Evolutionary conservation across 1,284 basidiomycete genomes (phyloP).

Genomic region (Phylloporus gajari): DNA sequence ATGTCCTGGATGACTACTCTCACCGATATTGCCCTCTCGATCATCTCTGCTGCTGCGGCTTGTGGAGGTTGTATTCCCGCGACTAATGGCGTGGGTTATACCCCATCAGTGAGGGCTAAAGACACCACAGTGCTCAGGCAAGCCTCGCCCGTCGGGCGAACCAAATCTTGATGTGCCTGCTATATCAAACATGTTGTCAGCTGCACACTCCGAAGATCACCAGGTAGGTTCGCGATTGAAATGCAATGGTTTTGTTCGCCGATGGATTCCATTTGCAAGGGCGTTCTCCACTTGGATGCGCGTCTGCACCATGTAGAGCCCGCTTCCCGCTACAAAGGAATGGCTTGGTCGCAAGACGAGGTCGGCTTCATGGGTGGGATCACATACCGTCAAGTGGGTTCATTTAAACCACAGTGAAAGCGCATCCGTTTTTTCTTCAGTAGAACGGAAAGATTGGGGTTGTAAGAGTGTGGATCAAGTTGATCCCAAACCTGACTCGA

Average conservation of each 20-base stretch:
- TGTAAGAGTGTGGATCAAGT: too few relatives aligned
- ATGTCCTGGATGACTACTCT: conserved; percentile 3
- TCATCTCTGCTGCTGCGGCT: conserved; percentile 10
- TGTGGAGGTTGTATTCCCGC: conserved; percentile 19
- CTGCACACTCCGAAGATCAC: not conserved
- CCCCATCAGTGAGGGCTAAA: not conserved
- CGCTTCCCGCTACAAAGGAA: too few relatives aligned
- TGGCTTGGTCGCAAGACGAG: too few relatives aligned
- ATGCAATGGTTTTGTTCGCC: not conserved
- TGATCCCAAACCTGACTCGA: too few relatives aligned
- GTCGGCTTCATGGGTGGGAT: too few relatives aligned
- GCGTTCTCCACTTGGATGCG: too few relatives aligned
- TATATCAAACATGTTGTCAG: not conserved
- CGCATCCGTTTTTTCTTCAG: too few relatives aligned
- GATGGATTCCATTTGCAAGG: not conserved
- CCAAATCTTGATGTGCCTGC: not conserved
- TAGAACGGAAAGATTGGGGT: too few relatives aligned
- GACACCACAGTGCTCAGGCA: not conserved
- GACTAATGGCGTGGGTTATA: conserved; percentile 2
- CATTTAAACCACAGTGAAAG: too few relatives aligned
- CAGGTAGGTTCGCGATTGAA: conserved; percentile 4
- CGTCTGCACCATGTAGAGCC: too few relatives aligned
- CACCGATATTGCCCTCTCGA: not conserved
- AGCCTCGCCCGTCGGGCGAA: not conserved
- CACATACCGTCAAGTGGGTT: too few relatives aligned